phyloP scores from a whole-genome alignment of 164 flowering plant genomes.

The Chimonanthus praecox region DNA sequence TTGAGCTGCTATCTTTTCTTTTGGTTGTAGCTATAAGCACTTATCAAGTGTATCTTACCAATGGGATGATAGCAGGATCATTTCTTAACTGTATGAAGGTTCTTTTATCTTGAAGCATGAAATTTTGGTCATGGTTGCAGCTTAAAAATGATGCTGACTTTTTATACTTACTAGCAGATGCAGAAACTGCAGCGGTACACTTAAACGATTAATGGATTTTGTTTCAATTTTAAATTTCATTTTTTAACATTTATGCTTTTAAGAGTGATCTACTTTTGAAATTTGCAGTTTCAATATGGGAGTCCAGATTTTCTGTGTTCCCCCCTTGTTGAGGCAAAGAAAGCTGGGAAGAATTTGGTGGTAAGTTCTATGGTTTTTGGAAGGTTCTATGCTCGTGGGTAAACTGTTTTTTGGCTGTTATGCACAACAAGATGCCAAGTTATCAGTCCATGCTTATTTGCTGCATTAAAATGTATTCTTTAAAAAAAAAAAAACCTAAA shows the following conservation, averaged over 20 bases:
- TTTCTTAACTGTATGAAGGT: neutral
- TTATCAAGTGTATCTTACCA: too few species aligned
- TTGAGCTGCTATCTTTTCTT: too few species aligned
- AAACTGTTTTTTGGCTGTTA: neutral
- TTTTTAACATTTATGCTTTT: neutral
- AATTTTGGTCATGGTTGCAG: slow-evolving; percentile 36
- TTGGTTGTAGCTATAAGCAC: too few species aligned
- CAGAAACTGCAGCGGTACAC: slow-evolving; percentile 77
- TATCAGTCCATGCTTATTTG: neutral
- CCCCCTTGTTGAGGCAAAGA: slow-evolving; percentile 79
- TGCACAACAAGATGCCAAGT: neutral
- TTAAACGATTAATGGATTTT: neutral
- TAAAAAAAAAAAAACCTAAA: too few species aligned
- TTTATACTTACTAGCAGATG: slow-evolving; percentile 85
- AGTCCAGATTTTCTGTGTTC: slow-evolving; percentile 78
- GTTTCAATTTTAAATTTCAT: neutral
- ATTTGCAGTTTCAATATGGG: slow-evolving; percentile 87
- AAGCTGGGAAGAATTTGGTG: slow-evolving; percentile 68
- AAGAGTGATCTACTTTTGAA: neutral
- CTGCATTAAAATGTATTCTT: neutral
- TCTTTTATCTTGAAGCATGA: neutral
- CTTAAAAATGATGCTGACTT: slow-evolving; percentile 76
- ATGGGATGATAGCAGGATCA: too few species aligned
- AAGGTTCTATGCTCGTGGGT: neutral
- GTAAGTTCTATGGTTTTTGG: slow-evolving; percentile 36